A percentile compares a stretch with the other conserved stretches of the same genome.
These are phyloP conservation scores for Coemansia sp. DNA, from an alignment of 192 early-diverging fungal species.

Conservation along the genomic window DNA sequence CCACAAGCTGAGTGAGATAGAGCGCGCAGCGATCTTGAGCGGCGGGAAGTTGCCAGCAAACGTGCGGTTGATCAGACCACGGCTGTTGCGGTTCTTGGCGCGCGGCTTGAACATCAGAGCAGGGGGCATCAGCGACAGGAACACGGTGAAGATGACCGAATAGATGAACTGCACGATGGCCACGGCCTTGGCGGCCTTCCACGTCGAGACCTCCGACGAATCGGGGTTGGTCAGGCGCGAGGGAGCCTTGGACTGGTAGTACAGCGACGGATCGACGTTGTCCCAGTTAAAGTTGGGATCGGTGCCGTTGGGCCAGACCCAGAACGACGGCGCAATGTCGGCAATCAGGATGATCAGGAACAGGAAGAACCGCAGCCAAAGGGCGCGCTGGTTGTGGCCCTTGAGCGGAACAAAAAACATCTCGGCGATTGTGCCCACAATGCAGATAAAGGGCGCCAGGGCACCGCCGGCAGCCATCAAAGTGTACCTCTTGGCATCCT, in stretches of 20 bases:
- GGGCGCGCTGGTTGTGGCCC: constrained; percentile 56
- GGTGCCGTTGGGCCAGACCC: constrained; percentile 49
- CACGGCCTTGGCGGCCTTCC: constrained; percentile 58
- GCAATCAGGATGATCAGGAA: constrained; percentile 60
- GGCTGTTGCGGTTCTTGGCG: constrained; percentile 55
- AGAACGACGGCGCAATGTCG: constrained; percentile 65
- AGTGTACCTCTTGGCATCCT: constrained; percentile 57
- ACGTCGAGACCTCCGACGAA: constrained; percentile 18
- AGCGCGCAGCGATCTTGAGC: constrained; percentile 62
- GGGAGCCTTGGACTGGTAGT: constrained; percentile 37
- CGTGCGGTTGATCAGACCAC: constrained; percentile 57
- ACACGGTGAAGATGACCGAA: constrained; percentile 63
- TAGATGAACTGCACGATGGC: constrained; percentile 67
- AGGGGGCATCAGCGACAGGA: constrained; percentile 66
- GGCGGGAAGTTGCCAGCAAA: constrained; percentile 76
- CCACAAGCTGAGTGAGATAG: constrained; percentile 71
- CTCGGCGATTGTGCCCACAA: constrained; percentile 66
- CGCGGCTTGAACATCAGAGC: constrained; percentile 59
- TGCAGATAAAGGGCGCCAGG: constrained; percentile 63
- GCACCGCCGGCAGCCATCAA: constrained; percentile 70
- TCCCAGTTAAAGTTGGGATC: constrained; percentile 50
- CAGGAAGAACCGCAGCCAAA: constrained; percentile 57
- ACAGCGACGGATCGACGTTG: constrained; percentile 23
- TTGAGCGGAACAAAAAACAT: constrained; percentile 66
- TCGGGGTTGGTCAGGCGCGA: constrained; percentile 25